phyloP scores from a whole-genome alignment of 108 stramenopile genomes.

The Skeletonema grethae region DNA sequence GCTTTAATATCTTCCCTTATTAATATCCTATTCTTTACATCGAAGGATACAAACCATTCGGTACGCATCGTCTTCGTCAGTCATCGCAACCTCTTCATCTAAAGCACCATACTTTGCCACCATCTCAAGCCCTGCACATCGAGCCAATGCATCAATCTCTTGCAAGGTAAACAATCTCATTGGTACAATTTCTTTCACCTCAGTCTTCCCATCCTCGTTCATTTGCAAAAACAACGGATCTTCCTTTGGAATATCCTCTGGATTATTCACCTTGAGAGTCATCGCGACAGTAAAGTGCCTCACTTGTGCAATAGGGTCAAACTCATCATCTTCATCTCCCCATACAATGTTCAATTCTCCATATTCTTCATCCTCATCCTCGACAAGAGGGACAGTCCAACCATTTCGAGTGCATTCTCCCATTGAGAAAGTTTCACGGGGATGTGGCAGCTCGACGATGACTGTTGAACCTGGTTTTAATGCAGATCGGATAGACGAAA shows the following conservation, averaged over 20 bases:
- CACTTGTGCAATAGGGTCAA: conserved; percentile 81
- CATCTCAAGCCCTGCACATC: conserved; percentile 64
- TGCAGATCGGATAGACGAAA: conserved; percentile 44
- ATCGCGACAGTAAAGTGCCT: conserved; percentile 75
- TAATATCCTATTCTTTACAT: background rate
- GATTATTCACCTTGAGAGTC: conserved; percentile 51
- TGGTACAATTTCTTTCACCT: conserved; percentile 73
- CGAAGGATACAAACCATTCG: conserved; percentile 77
- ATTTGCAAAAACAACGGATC: conserved; percentile 15
- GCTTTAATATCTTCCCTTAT: too few species aligned
- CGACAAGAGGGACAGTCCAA: conserved; percentile 73
- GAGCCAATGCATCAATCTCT: conserved; percentile 76
- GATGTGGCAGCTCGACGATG: conserved; percentile 82
- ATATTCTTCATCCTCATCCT: conserved; percentile 54
- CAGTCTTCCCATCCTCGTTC: conserved; percentile 30
- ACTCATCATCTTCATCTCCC: conserved; percentile 83
- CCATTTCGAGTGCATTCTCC: conserved; percentile 81
- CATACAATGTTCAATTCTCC: conserved; percentile 79
- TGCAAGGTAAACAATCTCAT: conserved; percentile 82
- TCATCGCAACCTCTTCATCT: conserved; percentile 64
- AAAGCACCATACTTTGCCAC: conserved; percentile 78
- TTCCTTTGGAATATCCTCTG: conserved; percentile 35
- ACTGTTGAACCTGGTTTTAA: conserved; percentile 61
- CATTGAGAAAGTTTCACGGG: conserved; percentile 79
- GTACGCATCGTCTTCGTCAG: conserved; percentile 76